phyloP scores from a whole-genome alignment of 306 rosid species.

The Prunus mume region DNA sequence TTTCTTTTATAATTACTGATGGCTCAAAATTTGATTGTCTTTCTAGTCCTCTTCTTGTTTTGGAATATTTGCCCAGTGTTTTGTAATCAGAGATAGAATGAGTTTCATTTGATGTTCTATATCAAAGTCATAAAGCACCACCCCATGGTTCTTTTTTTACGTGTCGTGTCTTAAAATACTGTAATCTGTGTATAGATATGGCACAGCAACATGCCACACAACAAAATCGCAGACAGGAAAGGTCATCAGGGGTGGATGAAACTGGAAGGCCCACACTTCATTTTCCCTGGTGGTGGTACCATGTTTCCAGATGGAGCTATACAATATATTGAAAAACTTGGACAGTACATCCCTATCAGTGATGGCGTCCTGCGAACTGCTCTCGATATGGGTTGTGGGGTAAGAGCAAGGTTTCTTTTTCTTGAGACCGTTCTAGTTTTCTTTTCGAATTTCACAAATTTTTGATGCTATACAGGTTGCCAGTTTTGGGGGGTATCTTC shows the following conservation, averaged over 20 bases:
- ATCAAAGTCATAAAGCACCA: background rate
- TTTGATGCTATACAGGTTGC: slow-evolving; percentile 68
- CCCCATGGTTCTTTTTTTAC: slow-evolving; percentile 6
- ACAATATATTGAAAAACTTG: slow-evolving; percentile 88
- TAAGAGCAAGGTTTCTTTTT: slow-evolving; percentile 37
- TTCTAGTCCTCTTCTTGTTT: background rate
- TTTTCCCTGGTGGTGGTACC: slow-evolving; percentile 99
- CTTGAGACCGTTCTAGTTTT: slow-evolving; percentile 7
- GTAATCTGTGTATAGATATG: slow-evolving; percentile 60
- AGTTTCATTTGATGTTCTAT: background rate
- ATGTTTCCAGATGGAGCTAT: slow-evolving; percentile 99
- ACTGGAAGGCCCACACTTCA: slow-evolving; percentile 76
- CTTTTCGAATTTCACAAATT: slow-evolving; percentile 8
- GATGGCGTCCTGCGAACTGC: slow-evolving; percentile 81
- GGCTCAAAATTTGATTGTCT: background rate
- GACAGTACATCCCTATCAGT: slow-evolving; percentile 79
- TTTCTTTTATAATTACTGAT: background rate
- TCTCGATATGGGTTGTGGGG: slow-evolving; percentile 99
- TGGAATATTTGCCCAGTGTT: background rate
- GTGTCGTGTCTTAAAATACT: slow-evolving; percentile 13
- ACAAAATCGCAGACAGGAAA: slow-evolving; percentile 95
- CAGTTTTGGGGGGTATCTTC: slow-evolving; percentile 89
- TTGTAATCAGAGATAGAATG: background rate
- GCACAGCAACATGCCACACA: slow-evolving; percentile 94
- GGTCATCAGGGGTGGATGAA: slow-evolving; percentile 99